Evolutionary conservation across 352 stramenopile species (phyloP), one percentile per base, ranked within the genome.

Genomic region (Aphanomyces stellatus): DNA sequence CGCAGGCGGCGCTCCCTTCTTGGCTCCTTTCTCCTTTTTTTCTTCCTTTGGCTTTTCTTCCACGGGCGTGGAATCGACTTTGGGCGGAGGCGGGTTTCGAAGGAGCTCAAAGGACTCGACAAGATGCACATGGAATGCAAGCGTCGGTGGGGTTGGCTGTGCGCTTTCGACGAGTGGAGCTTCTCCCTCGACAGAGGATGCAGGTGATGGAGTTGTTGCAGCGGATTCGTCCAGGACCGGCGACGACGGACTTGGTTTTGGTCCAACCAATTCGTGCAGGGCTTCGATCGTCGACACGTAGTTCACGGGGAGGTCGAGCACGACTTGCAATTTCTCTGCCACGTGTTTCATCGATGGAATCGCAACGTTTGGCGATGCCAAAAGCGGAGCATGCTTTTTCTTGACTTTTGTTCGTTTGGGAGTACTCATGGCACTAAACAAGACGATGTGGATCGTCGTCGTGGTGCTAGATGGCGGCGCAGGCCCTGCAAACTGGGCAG

Each of bases 21-120:
- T 43, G n/a, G n/a, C n/a, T n/a, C n/a, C n/a, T 25, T 64, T 64
- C 33, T 43, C 55, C 27, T 64, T 64, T n/a, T 34, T 35, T 10
- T 46, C 55, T 3, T 64, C 55, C 7, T 64, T 46, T 2, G 15
- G 3, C 31, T 43, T 46, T 13, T 64, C 55, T 8, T 64, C 55
- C 25, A 51, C 35, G 8, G 55, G 55, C 8, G 10, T n/a, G 25
- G 25, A n/a, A 24, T 0, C n/a, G 13, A 57, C 22, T 37, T 15
- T 7, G 1, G 49, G 55, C 17, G 35, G 55, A 15, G 55, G 34
- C 17, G 55, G 35, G 22, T 51, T 19, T 2, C 28, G 15, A 4
- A 64, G 55, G 33, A 37, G 22, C 55, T 22, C 31, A 10, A 64
- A 28, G 11, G 35, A 24, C 37, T 64, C 55, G 22, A 46, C 25